These are phyloP conservation scores for Raphanus hybrid DNA, from an alignment of 441 rosid genomes.

Conservation along the genomic window DNA sequence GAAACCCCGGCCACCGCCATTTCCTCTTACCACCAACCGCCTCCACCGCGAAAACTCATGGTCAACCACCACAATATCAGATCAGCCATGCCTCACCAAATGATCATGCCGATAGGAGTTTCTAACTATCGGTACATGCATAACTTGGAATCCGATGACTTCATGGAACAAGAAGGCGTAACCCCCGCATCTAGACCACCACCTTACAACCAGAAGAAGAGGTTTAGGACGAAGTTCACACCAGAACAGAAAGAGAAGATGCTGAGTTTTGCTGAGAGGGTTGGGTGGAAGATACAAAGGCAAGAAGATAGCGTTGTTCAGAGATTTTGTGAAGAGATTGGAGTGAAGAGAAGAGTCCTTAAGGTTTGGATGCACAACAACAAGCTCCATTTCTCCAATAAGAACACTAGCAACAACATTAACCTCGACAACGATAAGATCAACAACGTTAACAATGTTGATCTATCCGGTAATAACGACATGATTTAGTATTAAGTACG, in stretches of 20 bases:
- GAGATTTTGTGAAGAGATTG: constrained; percentile 71
- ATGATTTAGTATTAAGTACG: constrained; percentile 23
- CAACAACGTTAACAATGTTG: constrained; percentile 37
- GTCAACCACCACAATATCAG: constrained; percentile 41
- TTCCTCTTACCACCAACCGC: constrained; percentile 40
- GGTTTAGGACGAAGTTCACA: constrained; percentile 82
- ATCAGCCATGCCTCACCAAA: constrained; percentile 50
- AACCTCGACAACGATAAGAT: constrained; percentile 30
- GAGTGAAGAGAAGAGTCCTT: constrained; percentile 78
- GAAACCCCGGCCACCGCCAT: constrained; percentile 39
- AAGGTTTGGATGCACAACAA: constrained; percentile 95
- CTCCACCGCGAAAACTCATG: constrained; percentile 34
- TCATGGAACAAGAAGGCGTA: constrained; percentile 44
- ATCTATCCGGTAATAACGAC: constrained; percentile 38
- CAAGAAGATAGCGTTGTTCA: constrained; percentile 72
- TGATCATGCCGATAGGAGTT: constrained; percentile 49
- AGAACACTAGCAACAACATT: constrained; percentile 38
- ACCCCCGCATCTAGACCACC: constrained; percentile 38
- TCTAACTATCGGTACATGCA: constrained; percentile 51
- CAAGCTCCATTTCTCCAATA: constrained; percentile 61
- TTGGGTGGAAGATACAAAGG: constrained; percentile 77
- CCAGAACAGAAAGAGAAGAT: constrained; percentile 81
- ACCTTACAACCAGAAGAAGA: constrained; percentile 52
- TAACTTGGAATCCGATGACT: constrained; percentile 50
- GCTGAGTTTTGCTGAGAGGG: constrained; percentile 73